These are phyloP conservation scores for Cercospora sp. DNA, from an alignment of 2,329 filamentous ascomycete genomes.

Conservation along the genomic window DNA sequence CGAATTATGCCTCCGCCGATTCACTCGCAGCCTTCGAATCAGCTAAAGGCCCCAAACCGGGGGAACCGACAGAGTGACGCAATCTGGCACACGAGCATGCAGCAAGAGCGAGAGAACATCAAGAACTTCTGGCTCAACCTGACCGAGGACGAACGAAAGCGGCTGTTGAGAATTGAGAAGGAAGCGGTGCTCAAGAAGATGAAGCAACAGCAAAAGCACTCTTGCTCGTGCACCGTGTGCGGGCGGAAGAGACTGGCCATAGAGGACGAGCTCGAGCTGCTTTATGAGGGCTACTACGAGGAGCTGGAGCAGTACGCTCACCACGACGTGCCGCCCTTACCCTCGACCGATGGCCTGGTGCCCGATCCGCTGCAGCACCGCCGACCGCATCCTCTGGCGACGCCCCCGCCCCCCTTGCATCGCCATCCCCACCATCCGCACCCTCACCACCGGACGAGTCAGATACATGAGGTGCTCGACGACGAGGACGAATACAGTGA, in stretches of 20 bases:
- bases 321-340: constrained; percentile 61
- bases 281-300: constrained; percentile 98
- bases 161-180: constrained; percentile 96
- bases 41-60: neutral
- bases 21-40: constrained; percentile 12
- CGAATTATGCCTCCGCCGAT: constrained; percentile 32
- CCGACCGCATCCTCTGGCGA: constrained; percentile 35
- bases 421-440: constrained; percentile 17
- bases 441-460: constrained; percentile 66
- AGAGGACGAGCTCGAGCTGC: constrained; percentile 93
- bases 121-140: constrained; percentile 97
- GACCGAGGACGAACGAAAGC: constrained; percentile 91
- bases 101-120: constrained; percentile 93
- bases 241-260: constrained; percentile 95
- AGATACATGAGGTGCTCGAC: constrained; percentile 68
- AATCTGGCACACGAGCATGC: constrained; percentile 95
- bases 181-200: constrained; percentile 97
- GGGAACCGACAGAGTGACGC: constrained; percentile 55
- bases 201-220: constrained; percentile 99
- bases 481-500: constrained; percentile 59
- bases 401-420: constrained; percentile 33
- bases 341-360: constrained; percentile 65
- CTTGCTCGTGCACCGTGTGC: constrained; percentile 96
- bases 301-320: constrained; percentile 97
- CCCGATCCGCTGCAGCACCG: constrained; percentile 57